Evolutionary conservation across 2,329 filamentous ascomycete species (phyloP), one percentile per base, ranked within the genome.

Genomic region (Ciborinia camelliae): DNA sequence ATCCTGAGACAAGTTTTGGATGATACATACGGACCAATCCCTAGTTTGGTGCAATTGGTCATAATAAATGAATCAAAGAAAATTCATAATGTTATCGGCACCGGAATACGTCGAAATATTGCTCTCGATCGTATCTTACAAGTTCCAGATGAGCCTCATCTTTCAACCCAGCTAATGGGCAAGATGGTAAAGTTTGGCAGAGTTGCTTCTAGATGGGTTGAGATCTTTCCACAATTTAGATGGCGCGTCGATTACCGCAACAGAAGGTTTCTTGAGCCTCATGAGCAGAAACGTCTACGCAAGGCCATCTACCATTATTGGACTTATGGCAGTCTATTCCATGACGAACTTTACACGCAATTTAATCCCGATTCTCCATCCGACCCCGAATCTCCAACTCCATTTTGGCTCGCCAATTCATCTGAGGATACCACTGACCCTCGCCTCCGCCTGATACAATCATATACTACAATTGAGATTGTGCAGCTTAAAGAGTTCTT

Each of bases 311-410:
- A 75, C 61, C 69, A 71, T 30, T 70, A 72, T 51, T 75, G 74
- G 74, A 73, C 69, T 20, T 75, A 75, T 41, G 70, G 71, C 10
- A 70, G 62, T 12, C 69, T 74, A 28, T 75, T 74, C 50, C 72
- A 74, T 48, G 71, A 73, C n/a, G 68, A 71, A 23, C 65, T 67
- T n/a, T 74, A 70, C 66, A 71, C 69, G 5, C 67, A 71, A 53
- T 73, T 71, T 57, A 69, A 70, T 4, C 71, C 72, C 1, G 39
- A 43, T 32, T 28, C 26, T 32, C 54, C 41, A 41, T 45, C 39
- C 5, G 20, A 20, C 7, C 3, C 10, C 26, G 43, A 47, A 20
- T 43, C 41, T 43, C 41, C 15, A 20, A 55, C 26, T 43, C n/a
- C 23, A 26, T 57, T 32, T 26, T n/a, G n/a, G n/a, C n/a, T n/a